Evolutionary conservation across 1,284 basidiomycete species (phyloP).

Genomic region (Cerioporus squamosus): DNA sequence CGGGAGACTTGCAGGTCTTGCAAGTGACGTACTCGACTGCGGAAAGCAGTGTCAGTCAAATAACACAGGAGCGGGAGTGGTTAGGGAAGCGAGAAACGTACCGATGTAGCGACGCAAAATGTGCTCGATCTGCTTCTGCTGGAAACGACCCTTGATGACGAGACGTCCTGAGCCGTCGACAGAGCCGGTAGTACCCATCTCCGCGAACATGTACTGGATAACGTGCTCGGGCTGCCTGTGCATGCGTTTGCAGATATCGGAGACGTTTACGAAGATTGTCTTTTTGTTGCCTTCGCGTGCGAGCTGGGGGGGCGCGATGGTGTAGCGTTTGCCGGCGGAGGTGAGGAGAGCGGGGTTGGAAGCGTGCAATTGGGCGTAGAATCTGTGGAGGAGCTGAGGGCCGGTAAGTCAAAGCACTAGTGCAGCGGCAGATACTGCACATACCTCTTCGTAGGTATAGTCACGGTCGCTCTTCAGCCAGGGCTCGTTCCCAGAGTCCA

Average conservation of each 20-base stretch:
- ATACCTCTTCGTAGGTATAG: slow-evolving; percentile 91
- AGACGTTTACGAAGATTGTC: slow-evolving; percentile 95
- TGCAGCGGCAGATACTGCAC: slow-evolving; percentile 18
- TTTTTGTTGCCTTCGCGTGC: slow-evolving; percentile 97
- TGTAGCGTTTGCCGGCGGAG: slow-evolving; percentile 89
- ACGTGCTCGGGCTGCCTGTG: slow-evolving; percentile 99
- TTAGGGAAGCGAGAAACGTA: slow-evolving; percentile 42
- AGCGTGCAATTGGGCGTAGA: slow-evolving; percentile 90
- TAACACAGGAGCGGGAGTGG: too few relatives aligned
- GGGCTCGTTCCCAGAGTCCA: slow-evolving; percentile 75
- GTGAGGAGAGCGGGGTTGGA: slow-evolving; percentile 94
- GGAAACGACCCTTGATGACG: slow-evolving; percentile 98
- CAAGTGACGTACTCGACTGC: slow-evolving; percentile 99
- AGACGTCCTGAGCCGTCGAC: slow-evolving; percentile 93
- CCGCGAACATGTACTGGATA: slow-evolving; percentile 96
- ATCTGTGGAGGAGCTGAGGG: slow-evolving; percentile 87
- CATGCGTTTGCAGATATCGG: slow-evolving; percentile 99
- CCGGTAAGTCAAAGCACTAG: background rate
- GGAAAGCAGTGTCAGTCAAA: background rate
- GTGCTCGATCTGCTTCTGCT: slow-evolving; percentile 99
- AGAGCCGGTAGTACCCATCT: slow-evolving; percentile 97
- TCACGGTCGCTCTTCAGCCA: slow-evolving; percentile 95
- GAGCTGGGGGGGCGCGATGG: slow-evolving; percentile 96
- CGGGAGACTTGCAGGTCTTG: slow-evolving; percentile 99
- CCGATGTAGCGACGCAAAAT: slow-evolving; percentile 96